Base-by-base conservation (phyloP, 495 filamentous ascomycete genomes). In the Penicillium soppii region DNA sequence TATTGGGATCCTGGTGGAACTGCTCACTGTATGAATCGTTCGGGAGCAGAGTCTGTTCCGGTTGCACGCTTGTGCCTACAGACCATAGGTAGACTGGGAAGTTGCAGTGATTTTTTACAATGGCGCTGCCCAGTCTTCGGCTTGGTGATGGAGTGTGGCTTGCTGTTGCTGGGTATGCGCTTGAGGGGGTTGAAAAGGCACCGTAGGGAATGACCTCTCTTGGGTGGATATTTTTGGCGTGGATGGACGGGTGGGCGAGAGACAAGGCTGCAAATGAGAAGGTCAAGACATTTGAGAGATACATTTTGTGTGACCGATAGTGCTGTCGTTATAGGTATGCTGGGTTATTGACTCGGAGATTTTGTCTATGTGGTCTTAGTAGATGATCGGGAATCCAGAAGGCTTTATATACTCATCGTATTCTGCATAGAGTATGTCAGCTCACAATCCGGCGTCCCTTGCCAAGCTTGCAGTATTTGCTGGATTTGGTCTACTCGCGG, bases 61-160 rank as follows among this genome's bases (percentile, higher is more conserved):
- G 64, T 1, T 56, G 58, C 42, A 78, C 55, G 7, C 50, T 37
- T 4, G 59, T 52, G 36, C 73, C 75, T 16, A 85, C 81, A 15
- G 79, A 80, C 80, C 81, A 84, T 56, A 82, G 39, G 50, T 81
- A 79, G 26, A 83, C 61, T 37, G 73, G 55, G 23, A 42, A 25
- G 13, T 45, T 0, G 70, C 80, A 83, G 25, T 73, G 61, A 65
- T 85, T 85, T 50, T 51, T 29, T 20, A 85, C 67, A 13, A 72
- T 54, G 25, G 82, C 81, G 20, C 58, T 58, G 54, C 80, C 81
- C 19, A 73, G 29, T 35, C 65, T 50, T 36, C 16, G 46, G 22
- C 17, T 29, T 17, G 29, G 52, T 42, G 20, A 22, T 50, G 40
- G 47, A 39, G 23, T 33, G 21, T n/a, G 25, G 35, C 43, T 36